Percentiles rank a stretch among this genome's conserved stretches.
Evolutionary conservation across 2,329 filamentous ascomycete genomes (phyloP).

Genomic region (Mycosphaerelloides madeirae): DNA sequence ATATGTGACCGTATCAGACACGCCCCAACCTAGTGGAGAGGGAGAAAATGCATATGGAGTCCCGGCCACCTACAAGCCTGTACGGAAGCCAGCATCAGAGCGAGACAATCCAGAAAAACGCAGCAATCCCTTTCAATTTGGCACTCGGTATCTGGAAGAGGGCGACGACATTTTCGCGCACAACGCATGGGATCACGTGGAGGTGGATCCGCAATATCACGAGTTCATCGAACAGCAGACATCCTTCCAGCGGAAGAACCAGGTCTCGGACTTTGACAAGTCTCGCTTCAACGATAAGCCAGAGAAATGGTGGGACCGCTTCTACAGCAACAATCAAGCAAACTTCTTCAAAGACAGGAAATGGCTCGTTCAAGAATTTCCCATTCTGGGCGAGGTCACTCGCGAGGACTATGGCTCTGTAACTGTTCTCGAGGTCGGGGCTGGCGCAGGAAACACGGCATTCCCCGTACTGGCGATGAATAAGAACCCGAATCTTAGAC

Average conservation of each 20-base stretch:
- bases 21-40: slow-evolving; percentile 11
- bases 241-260: slow-evolving; percentile 74
- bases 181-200: slow-evolving; percentile 98
- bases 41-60: slow-evolving; percentile 48
- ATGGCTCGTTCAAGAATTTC: slow-evolving; percentile 95
- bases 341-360: slow-evolving; percentile 99
- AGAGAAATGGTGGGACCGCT: slow-evolving; percentile 95
- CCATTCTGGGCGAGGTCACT: slow-evolving; percentile 73
- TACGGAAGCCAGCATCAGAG: slow-evolving; percentile 52
- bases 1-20: slow-evolving; percentile 43
- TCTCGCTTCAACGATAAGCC: slow-evolving; percentile 83
- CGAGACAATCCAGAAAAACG: slow-evolving; percentile 75
- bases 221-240: slow-evolving; percentile 82
- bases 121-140: slow-evolving; percentile 91
- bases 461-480: slow-evolving; percentile 86
- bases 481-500: slow-evolving; percentile 71
- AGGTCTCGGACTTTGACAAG: slow-evolving; percentile 91
- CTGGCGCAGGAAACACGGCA: slow-evolving; percentile 92
- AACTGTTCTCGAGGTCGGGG: slow-evolving; percentile 82
- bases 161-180: slow-evolving; percentile 91
- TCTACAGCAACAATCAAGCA: slow-evolving; percentile 94
- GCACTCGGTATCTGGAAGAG: slow-evolving; percentile 76
- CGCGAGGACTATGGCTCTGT: slow-evolving; percentile 63
- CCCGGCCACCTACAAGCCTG: slow-evolving; percentile 41
- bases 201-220: slow-evolving; percentile 83